Evolutionary conservation across 495 filamentous ascomycete genomes (phyloP).

Genomic region (Xylaria venustula): DNA sequence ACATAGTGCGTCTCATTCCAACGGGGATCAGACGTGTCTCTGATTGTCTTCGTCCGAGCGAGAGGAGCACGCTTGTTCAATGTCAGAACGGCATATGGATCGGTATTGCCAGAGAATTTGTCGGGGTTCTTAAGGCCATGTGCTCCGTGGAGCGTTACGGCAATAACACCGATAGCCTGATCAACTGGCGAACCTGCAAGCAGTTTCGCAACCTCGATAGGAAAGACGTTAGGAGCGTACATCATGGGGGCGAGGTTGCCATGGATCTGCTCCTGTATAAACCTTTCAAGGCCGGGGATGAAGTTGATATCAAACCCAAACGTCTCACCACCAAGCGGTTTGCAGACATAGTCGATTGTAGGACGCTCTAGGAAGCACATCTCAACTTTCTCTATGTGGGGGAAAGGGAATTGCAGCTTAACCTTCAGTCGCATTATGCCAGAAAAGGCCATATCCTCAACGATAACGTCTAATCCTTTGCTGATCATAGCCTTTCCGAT

Average conservation of each 20-base stretch:
- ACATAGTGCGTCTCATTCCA: slow-evolving; percentile 98
- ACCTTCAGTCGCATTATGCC: slow-evolving; percentile 95
- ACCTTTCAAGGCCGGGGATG: slow-evolving; percentile 86
- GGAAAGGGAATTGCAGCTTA: slow-evolving; percentile 93
- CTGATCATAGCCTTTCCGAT: slow-evolving; percentile 92
- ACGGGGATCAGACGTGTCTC: slow-evolving; percentile 79
- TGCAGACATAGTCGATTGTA: slow-evolving; percentile 92
- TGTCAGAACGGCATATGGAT: slow-evolving; percentile 87
- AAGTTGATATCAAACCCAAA: slow-evolving; percentile 99
- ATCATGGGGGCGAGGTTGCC: slow-evolving; percentile 90
- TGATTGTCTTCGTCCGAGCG: slow-evolving; percentile 83
- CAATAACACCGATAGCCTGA: slow-evolving; percentile 91
- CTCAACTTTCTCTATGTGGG: slow-evolving; percentile 89
- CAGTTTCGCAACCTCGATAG: slow-evolving; percentile 98
- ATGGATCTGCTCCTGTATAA: slow-evolving; percentile 96
- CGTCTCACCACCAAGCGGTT: slow-evolving; percentile 90
- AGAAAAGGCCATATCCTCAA: slow-evolving; percentile 93
- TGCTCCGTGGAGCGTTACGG: slow-evolving; percentile 86
- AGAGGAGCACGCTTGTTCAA: slow-evolving; percentile 78
- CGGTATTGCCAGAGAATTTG: slow-evolving; percentile 87
- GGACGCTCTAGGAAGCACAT: slow-evolving; percentile 76
- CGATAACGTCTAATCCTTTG: slow-evolving; percentile 95
- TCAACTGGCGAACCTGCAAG: slow-evolving; percentile 92
- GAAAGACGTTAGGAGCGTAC: slow-evolving; percentile 96
- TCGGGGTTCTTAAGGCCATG: slow-evolving; percentile 92